Evolutionary conservation across 768 basidiomycete genomes (phyloP).

Genomic region (Termitomyces sp.): DNA sequence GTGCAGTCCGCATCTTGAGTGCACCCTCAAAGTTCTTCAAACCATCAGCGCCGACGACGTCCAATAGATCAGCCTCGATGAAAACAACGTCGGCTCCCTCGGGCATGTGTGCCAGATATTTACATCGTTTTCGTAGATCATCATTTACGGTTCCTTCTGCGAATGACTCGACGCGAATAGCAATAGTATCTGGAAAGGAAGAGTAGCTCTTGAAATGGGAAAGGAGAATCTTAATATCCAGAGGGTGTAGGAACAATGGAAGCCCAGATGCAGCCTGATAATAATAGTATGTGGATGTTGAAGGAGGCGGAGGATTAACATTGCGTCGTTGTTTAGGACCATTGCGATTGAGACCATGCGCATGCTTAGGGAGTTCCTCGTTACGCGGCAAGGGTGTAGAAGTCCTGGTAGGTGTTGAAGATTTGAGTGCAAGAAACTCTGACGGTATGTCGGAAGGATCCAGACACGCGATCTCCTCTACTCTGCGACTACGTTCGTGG

Average conservation of each 20-base stretch:
- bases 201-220: constrained; percentile 79
- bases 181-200: constrained; percentile 80
- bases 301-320: constrained; percentile 82
- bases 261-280: constrained; percentile 93
- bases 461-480: constrained; percentile 18
- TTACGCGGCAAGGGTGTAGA: constrained; percentile 8
- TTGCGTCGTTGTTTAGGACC: constrained; percentile 65
- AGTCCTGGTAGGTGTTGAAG: constrained; percentile 12
- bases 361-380: constrained; percentile 1
- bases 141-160: constrained; percentile 84
- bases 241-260: constrained; percentile 89
- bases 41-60: constrained; percentile 72
- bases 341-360: constrained; percentile 31
- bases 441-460: constrained; percentile 43
- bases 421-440: constrained; percentile 51
- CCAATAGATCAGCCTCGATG: constrained; percentile 80
- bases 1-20: constrained; percentile 67
- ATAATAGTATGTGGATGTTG: constrained; percentile 89
- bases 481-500: constrained; percentile 25
- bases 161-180: constrained; percentile 73
- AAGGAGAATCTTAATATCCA: constrained; percentile 91
- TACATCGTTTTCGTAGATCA: constrained; percentile 91
- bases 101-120: constrained; percentile 91
- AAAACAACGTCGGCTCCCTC: constrained; percentile 92
- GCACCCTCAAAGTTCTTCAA: constrained; percentile 82